Percentiles rank a stretch among this genome's conserved stretches.
These are phyloP conservation scores for Paraphaeosphaeria sporulosa DNA, from an alignment of 2,329 filamentous ascomycete species.

Conservation along the genomic window DNA sequence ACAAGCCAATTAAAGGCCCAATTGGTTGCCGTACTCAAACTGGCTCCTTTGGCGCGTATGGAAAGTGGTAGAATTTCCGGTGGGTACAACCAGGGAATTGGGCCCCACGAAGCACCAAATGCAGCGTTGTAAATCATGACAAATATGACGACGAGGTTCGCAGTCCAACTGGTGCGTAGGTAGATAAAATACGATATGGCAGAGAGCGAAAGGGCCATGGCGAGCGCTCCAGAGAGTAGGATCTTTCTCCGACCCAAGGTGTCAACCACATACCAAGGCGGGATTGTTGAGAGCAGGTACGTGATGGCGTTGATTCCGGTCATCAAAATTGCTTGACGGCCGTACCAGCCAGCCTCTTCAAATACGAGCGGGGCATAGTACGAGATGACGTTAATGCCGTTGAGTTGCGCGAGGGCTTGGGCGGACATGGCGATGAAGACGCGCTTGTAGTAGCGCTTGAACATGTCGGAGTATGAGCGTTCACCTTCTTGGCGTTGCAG, in stretches of 20 bases:
- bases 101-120: slow-evolving; percentile 97
- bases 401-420: slow-evolving; percentile 92
- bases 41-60: slow-evolving; percentile 96
- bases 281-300: slow-evolving; percentile 90
- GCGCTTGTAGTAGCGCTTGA: slow-evolving; percentile 86
- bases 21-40: slow-evolving; percentile 93
- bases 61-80: slow-evolving; percentile 98
- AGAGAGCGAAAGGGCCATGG: slow-evolving; percentile 88
- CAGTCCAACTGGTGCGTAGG: slow-evolving; percentile 80
- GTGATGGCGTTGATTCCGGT: slow-evolving; percentile 94
- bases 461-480: slow-evolving; percentile 92
- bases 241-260: slow-evolving; percentile 89
- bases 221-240: slow-evolving; percentile 84
- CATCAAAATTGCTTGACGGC: slow-evolving; percentile 92
- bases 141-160: slow-evolving; percentile 85
- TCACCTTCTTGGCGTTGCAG: slow-evolving; percentile 94
- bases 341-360: slow-evolving; percentile 94
- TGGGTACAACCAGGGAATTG: slow-evolving; percentile 97
- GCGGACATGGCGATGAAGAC: slow-evolving; percentile 99
- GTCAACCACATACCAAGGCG: slow-evolving; percentile 97
- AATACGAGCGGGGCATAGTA: slow-evolving; percentile 98
- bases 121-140: slow-evolving; percentile 99
- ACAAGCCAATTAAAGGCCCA: slow-evolving; percentile 99
- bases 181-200: slow-evolving; percentile 95
- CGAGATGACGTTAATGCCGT: slow-evolving; percentile 99